phyloP scores from a whole-genome alignment of 768 basidiomycete genomes.

The Mycena haematopus region DNA sequence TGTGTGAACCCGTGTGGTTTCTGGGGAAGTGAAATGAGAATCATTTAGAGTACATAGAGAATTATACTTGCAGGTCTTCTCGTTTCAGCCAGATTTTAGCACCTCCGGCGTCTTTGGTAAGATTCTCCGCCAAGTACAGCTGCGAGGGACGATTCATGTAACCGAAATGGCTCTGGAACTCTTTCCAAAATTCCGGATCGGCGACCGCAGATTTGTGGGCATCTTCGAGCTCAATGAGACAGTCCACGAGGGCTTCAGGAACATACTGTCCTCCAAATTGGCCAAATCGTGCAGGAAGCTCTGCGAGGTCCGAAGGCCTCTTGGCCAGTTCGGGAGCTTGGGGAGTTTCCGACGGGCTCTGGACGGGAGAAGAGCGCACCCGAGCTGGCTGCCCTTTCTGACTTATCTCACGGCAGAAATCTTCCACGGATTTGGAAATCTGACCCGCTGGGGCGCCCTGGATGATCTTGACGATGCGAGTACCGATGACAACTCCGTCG shows the following conservation, averaged over 20 bases:
- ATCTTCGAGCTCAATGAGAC: conserved; percentile 86
- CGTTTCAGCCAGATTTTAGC: conserved; percentile 98
- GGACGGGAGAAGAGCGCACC: conserved; percentile 40
- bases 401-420: conserved; percentile 77
- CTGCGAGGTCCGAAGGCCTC: conserved; percentile 43
- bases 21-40: conserved; percentile 43
- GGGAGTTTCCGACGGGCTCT: conserved; percentile 36
- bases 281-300: conserved; percentile 87
- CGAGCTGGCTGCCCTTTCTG: conserved; percentile 46
- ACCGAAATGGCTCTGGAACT: conserved; percentile 84
- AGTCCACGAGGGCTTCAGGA: conserved; percentile 94
- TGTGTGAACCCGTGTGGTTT: conserved; percentile 99
- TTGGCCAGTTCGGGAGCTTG: conserved; percentile 39
- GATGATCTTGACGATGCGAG: conserved; percentile 81
- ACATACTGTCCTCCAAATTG: conserved; percentile 98
- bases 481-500: conserved; percentile 95
- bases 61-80: conserved; percentile 75
- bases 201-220: conserved; percentile 87
- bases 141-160: conserved; percentile 97
- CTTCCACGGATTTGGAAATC: conserved; percentile 62
- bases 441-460: conserved; percentile 62
- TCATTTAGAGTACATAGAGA: neutral
- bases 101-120: conserved; percentile 90
- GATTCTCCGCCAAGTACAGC: conserved; percentile 88
- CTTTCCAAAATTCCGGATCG: conserved; percentile 92